Evolutionary conservation across 2,329 filamentous ascomycete genomes (phyloP), one percentile per base, ranked within the genome.

Genomic region (Corinectria fuckeliana): DNA sequence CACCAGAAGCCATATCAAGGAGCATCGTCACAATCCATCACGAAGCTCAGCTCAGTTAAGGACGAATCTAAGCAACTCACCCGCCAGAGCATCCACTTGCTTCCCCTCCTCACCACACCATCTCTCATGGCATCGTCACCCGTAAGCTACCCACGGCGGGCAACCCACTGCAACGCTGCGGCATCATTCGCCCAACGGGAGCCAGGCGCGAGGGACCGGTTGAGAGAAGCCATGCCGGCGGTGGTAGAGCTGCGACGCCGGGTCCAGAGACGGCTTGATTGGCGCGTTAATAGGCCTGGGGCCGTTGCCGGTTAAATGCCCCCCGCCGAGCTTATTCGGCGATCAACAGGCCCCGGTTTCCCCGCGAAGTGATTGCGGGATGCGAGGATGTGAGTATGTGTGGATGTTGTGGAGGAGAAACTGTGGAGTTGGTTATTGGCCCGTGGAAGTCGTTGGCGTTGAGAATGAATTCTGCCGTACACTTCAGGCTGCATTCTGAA

Each of bases 41-140:
- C 52, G 50, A 53, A 53, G 39, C 21, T 21, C 28, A 32, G 20
- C 28, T 32, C 23, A 41, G 30, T 23, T 44, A n/a, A 28, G 25
- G 16, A 41, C 30, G 42, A 38, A 26, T 36, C 36, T 32, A 41
- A 45, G 16, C 48, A 69, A 62, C 65, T 69, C 65, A 68, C 36
- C 65, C 67, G 67, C 36, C n/a, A 36, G 42, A 41, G 16, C 38
- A 23, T 50, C 28, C 32, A 30, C 28, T n/a, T 44, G 18, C 38
- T 58, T 60, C 56, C 67, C 65, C 67, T 69, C 67, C 58, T 42
- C 36, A 66, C 64, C 67, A 65, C 67, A 56, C 62, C 59, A 60
- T 58, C 45, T 56, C 48, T 62, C 62, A 69, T 66, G 66, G 52
- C 62, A 63, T 28, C 44, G 34, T 30, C 50, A 38, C 38, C 41